Base-by-base conservation (phyloP, 306 rosid species). In the Sindora glabra region DNA sequence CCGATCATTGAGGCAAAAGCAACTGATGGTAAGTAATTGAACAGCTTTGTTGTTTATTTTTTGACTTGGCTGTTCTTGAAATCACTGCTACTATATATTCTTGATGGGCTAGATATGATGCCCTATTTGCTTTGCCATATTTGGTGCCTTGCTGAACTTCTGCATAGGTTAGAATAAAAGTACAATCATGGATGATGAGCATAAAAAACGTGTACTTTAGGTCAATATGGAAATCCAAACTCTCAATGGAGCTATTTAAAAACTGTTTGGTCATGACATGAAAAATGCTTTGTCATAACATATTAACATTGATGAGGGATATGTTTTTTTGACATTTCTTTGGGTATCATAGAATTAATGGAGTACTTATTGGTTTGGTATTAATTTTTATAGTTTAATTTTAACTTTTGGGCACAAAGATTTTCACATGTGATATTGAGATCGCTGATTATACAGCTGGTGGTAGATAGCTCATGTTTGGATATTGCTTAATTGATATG, bases 1-100 rank as follows among this genome's bases (percentile, higher is more conserved):
- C 99, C 99, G 47, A 89, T 92, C 52, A 89, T 89, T 27, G 96
- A 86, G 78, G 99, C 95, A 14, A 92, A 92, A 77, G 46, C 66
- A 30, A 89, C 83, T 47, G 96, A 89, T 49, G 96, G 99, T 92
- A 89, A 78, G 2, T 36, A 8, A 56, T 56, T 41, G 16, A 41
- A 23, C 38, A 25, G 8, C n/a, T 0, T n/a, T 13, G 16, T 33
- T n/a, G 17, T 36, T 64, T 51, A 19, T 2, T 39, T n/a, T 14
- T 4, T 18, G 15, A 26, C 45, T 32, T 29, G 42, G 29, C 50
- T 16, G 12, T 22, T 41, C 10, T 40, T 60, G 16, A 40, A 52
- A 51, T 27, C 9, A 5, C 26, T 22, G 37, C 47, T 54, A 6
- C 25, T 17, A 17, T 56, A 8, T 39, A 32, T 40, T 39, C 27